Base-by-base conservation (phyloP, 78 protist genomes). In the Emiliania huxleyi region DNA sequence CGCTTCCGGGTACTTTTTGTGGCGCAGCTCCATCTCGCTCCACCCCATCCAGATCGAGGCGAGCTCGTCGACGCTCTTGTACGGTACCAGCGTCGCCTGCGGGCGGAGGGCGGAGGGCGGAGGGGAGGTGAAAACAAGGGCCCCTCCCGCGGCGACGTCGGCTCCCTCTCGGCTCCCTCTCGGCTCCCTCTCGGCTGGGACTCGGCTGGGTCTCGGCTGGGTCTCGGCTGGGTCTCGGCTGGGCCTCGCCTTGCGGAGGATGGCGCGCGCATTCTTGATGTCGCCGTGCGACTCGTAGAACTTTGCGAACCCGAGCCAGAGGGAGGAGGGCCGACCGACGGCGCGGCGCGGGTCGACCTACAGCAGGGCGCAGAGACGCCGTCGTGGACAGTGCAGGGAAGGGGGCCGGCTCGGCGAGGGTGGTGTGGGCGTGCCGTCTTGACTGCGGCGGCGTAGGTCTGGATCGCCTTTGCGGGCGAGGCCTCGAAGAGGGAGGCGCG, bases 21-120 rank as follows among this genome's bases (percentile, higher is more conserved):
- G 90, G 3, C 98, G 93, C 37, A 98, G 48, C 93, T 98, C 99
- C 97, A 98, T 96, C 96, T 99, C 99, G 11, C 96, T 97, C 56
- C 89, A 98, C 38, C 94, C 98, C 91, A 97, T 95, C 97, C 98
- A 98, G 33, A 90, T 42, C 11, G 87, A 1, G 18, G 93, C 75
- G 4, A 90, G 79, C 38, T 90, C 93, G 12, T 90, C 93, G n/a
- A 71, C 93, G 42, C 26, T 26, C 38, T 42, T 37, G 85, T 19
- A 90, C 45, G 55, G 69, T 26, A 90, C 93, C 83, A 12, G 44
- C 83, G 83, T 37, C 43, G 96, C 98, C 45, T 90, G 81, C 40
- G 95, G 97, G 55, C 96, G 87, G 49, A 98, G 95, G 73, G 42
- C 90, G 42, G 12, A 49, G 5, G 56, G 56, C 26, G 56, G 56